These are phyloP conservation scores for Vitis labrusca DNA, from an alignment of 164 flowering plant species.

Conservation along the genomic window DNA sequence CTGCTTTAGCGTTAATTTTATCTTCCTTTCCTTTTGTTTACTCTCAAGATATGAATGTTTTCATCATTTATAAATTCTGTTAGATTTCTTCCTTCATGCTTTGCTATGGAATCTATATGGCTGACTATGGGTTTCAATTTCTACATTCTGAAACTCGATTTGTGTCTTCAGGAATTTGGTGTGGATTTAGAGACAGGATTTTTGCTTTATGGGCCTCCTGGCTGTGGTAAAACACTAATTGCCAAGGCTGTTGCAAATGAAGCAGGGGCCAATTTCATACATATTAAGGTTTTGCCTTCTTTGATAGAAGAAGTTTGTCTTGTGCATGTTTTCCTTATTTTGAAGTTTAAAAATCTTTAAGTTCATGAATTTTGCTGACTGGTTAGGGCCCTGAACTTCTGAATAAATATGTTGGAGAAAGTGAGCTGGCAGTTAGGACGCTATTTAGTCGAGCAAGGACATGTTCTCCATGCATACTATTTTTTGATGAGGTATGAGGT, in stretches of 20 bases:
- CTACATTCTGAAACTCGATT: background rate
- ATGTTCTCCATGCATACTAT: constrained; percentile 89
- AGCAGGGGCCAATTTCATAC: constrained; percentile 96
- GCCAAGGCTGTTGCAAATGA: constrained; percentile 98
- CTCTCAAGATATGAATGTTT: background rate
- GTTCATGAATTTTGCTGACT: constrained; percentile 5
- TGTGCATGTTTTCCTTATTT: background rate
- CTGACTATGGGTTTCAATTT: background rate
- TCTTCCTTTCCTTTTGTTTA: background rate
- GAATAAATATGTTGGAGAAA: constrained; percentile 96
- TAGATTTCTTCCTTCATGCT: too few relatives aligned
- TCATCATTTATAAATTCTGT: background rate
- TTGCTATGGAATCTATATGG: background rate
- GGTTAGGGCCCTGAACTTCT: constrained; percentile 90
- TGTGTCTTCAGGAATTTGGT: constrained; percentile 57
- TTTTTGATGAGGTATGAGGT: constrained; percentile 87
- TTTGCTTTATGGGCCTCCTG: constrained; percentile 97
- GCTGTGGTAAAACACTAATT: constrained; percentile 96
- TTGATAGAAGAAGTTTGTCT: background rate
- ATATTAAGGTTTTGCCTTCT: constrained; percentile 63
- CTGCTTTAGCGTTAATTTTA: background rate
- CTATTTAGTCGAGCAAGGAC: constrained; percentile 87
- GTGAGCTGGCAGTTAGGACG: constrained; percentile 82
- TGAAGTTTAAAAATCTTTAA: background rate
- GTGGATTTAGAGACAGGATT: constrained; percentile 78